Base-by-base conservation (phyloP, 371 early-diverging fungal genomes). In the Mucor piriformis region DNA sequence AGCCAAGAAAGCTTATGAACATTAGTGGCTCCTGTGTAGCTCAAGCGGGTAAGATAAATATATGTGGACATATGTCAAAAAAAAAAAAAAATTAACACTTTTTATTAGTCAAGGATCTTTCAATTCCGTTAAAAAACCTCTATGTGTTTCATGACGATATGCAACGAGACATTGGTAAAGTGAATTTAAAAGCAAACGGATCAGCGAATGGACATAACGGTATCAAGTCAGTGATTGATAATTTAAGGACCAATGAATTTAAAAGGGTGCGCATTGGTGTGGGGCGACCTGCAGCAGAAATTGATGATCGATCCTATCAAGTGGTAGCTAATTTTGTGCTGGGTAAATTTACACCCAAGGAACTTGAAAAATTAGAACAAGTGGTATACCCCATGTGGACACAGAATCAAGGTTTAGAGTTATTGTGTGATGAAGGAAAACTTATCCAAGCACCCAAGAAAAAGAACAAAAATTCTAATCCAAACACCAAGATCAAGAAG, bases 121-220 rank as follows among this genome's bases (percentile, higher is more conserved):
- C 67, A 1, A 73, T 83, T 25, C 48, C 67, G 3, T 49, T 59
- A 13, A 62, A 70, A 0, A 70, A 84, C 21, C 33, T 89, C 6
- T 73, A 89, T 29, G 73, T 91, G 0, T 70, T 90, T n/a, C 93
- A 92, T 62, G 93, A 92, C 62, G 93, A 92, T 60, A 66, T 92
- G 70, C 85, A 91, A 54, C 79, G 88, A 8, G 81, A 83, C 20
- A 54, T 90, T 5, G 90, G 89, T 7, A 84, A 82, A 57, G 53
- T 88, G 0, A 80, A 88, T 1, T 54, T 81, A 50, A 92, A 92
- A 63, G 21, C 25, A 6, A 66, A 70, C 3, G 93, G 93, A 5
- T 80, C 76, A 11, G 75, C 70, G 1, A 83, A 82, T 55, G 93
- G 92, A 16, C 93, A 93, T 61, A 93, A 93, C 53, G 92, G 93